Conservation (phyloP, 108 stramenopile genomes). For the Hondaea fermentalgiana region DNA sequence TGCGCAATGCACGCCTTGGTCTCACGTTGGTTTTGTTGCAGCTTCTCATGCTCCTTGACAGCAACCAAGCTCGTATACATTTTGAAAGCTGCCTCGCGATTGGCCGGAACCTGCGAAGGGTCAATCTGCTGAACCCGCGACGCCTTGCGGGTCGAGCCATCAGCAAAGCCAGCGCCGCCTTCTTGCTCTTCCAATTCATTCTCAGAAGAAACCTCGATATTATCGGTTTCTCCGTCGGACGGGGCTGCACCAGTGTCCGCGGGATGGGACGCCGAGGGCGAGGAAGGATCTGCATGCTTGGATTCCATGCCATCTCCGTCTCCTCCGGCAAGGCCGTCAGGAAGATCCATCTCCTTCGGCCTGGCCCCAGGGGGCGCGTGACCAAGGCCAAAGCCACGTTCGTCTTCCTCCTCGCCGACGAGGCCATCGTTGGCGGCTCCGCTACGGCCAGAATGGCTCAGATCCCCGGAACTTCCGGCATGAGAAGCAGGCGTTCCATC, state of each 20-base stretch:
- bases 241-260: no score
- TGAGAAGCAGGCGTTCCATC: not conserved
- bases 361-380: not conserved
- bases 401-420: constrained; percentile 20
- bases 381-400: constrained; percentile 25
- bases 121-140: not conserved
- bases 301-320: not conserved
- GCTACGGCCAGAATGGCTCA: not conserved
- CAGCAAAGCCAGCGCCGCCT: not conserved
- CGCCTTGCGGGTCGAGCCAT: not conserved
- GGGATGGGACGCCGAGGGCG: not conserved
- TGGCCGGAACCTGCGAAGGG: not conserved
- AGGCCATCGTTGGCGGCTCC: not conserved
- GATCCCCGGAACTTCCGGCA: not conserved
- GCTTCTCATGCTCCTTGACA: not conserved
- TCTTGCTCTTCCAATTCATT: not conserved
- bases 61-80: constrained; percentile 22
- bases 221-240: no score
- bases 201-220: not conserved
- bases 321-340: not conserved
- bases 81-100: constrained; percentile 10
- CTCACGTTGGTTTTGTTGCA: not conserved
- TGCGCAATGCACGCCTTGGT: not conserved
- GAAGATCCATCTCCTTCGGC: not conserved
- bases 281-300: not conserved